Conservation (phyloP, 202 grass and related monocot genomes). For the Digitaria exilis region DNA sequence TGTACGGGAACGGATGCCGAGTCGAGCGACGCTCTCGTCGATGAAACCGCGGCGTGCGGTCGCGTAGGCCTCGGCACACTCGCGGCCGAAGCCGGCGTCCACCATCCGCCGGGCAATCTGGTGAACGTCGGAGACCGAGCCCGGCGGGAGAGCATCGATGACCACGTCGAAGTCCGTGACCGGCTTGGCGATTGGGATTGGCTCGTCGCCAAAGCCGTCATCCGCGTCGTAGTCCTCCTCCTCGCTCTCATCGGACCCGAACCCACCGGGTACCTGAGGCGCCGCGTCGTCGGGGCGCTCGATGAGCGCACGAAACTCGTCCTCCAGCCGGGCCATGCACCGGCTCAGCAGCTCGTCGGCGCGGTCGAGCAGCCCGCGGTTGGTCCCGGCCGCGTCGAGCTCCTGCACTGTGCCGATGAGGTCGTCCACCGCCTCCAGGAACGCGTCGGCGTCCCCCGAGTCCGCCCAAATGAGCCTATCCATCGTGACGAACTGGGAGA, state of each 20-base stretch:
- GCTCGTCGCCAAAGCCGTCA: slow-evolving; percentile 67
- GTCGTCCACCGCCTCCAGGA: slow-evolving; percentile 87
- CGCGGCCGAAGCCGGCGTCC: slow-evolving; percentile 78
- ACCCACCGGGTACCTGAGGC: slow-evolving; percentile 59
- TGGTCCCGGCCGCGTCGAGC: slow-evolving; percentile 66
- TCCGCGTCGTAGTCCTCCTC: slow-evolving; percentile 55
- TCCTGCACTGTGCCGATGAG: slow-evolving; percentile 83
- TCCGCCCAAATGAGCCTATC: slow-evolving; percentile 80
- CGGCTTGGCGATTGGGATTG: slow-evolving; percentile 76
- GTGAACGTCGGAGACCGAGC: slow-evolving; percentile 83
- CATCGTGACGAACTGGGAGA: slow-evolving; percentile 71
- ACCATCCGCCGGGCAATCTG: slow-evolving; percentile 85
- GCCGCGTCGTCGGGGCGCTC: slow-evolving; percentile 82
- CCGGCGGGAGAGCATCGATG: slow-evolving; percentile 84
- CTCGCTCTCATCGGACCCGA: slow-evolving; percentile 64
- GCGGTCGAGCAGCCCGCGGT: slow-evolving; percentile 67
- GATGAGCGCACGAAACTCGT: slow-evolving; percentile 80
- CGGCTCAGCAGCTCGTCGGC: slow-evolving; percentile 86
- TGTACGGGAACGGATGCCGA: slow-evolving; percentile 64
- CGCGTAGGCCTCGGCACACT: slow-evolving; percentile 85
- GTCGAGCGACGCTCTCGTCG: slow-evolving; percentile 83
- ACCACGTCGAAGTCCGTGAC: slow-evolving; percentile 87
- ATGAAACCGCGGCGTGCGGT: slow-evolving; percentile 72
- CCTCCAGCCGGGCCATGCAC: slow-evolving; percentile 87
- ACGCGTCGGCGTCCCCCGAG: slow-evolving; percentile 66